A percentile compares a stretch with the other conserved stretches of the same genome.
Evolutionary conservation across 345 rosid genomes (phyloP).

Genomic region (Melaleuca alternifolia): DNA sequence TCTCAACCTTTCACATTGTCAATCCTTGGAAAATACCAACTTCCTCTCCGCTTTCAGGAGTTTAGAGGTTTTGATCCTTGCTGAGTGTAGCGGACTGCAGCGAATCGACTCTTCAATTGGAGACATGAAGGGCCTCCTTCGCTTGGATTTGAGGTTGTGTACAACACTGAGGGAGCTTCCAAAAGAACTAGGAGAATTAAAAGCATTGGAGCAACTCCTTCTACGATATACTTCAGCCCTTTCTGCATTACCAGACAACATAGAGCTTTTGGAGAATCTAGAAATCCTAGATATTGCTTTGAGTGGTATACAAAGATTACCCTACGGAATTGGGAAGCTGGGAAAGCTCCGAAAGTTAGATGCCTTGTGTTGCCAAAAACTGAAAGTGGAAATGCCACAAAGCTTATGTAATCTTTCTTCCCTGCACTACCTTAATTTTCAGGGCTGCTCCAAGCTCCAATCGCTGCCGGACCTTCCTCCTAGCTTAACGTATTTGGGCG

Average conservation of each 20-base stretch:
- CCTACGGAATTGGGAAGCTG: too few species aligned
- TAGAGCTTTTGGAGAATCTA: too few species aligned
- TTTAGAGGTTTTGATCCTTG: not conserved
- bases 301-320: too few species aligned
- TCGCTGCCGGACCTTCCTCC: too few species aligned
- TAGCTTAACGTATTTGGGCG: too few species aligned
- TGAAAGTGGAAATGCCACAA: too few species aligned
- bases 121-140: not conserved
- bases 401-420: too few species aligned
- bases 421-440: too few species aligned
- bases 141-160: accelerated
- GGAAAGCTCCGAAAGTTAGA: too few species aligned
- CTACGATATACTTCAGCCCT: not conserved
- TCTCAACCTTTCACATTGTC: not conserved
- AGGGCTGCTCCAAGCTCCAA: too few species aligned
- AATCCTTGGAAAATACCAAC: not conserved
- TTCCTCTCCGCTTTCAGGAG: not conserved
- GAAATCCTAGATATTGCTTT: too few species aligned
- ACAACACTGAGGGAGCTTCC: not conserved
- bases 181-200: not conserved
- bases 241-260: not conserved
- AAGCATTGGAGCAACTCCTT: not conserved
- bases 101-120: not conserved
- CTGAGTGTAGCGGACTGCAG: not conserved
- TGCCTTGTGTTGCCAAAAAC: too few species aligned